phyloP scores from a whole-genome alignment of 495 filamentous ascomycete species.

The Penicillium maclennaniae region DNA sequence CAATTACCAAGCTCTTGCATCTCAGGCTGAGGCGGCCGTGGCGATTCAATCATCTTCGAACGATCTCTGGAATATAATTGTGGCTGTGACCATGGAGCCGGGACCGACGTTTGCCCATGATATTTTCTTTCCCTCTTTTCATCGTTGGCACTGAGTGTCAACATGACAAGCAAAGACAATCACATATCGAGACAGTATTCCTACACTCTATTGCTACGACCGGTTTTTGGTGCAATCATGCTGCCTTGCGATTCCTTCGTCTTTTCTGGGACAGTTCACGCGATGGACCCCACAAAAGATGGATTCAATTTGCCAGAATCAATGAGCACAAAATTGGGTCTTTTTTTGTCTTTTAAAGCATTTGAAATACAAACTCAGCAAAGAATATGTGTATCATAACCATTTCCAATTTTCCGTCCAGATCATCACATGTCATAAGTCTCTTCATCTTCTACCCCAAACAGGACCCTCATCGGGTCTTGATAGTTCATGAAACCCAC shows the following conservation, averaged over 20 bases:
- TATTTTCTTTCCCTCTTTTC: conserved; percentile 21
- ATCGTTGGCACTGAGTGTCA: conserved; percentile 14
- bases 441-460: conserved; percentile 20
- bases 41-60: not conserved
- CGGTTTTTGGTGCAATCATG: conserved; percentile 20
- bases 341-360: conserved; percentile 14
- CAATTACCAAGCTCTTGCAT: conserved; percentile 14
- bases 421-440: conserved; percentile 16
- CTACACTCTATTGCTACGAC: conserved; percentile 11
- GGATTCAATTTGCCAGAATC: conserved; percentile 18
- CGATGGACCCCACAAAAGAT: not conserved
- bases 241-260: conserved; percentile 15
- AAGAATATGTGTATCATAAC: not conserved
- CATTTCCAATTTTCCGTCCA: not conserved
- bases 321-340: conserved; percentile 7
- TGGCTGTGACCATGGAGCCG: not conserved
- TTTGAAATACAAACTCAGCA: not conserved
- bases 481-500: conserved; percentile 20
- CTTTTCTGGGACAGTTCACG: conserved; percentile 6
- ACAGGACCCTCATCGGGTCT: conserved; percentile 21
- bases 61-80: conserved; percentile 6
- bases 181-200: conserved; percentile 8
- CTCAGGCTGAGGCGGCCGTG: not conserved
- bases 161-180: not conserved
- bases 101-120: conserved; percentile 11